Conservation (phyloP, 2,329 filamentous ascomycete species). For the Alternaria sp. region DNA sequence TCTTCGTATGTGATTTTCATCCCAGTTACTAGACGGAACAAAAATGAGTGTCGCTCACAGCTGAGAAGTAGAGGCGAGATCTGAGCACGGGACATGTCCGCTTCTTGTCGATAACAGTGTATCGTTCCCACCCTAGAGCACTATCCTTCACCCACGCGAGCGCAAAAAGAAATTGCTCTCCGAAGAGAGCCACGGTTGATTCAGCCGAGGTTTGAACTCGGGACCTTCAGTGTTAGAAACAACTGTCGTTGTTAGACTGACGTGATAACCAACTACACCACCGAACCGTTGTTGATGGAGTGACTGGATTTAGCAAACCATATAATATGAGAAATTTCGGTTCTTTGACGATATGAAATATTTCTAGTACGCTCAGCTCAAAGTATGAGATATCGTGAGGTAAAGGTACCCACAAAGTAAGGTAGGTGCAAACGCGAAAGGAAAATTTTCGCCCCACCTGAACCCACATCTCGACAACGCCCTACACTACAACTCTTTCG, state of each 20-base stretch:
- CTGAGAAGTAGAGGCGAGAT: neutral
- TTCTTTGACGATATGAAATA: neutral
- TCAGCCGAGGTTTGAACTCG: constrained; percentile 4
- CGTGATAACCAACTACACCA: constrained; percentile 60
- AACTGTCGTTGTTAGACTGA: constrained; percentile 53
- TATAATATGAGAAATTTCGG: neutral
- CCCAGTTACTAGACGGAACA: neutral
- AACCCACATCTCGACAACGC: neutral
- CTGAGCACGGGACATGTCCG: neutral
- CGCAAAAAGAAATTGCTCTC: neutral
- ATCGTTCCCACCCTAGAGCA: neutral
- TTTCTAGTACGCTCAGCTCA: no score
- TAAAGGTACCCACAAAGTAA: neutral
- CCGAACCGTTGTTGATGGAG: constrained; percentile 30
- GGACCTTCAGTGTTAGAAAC: constrained; percentile 5
- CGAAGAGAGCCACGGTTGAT: neutral
- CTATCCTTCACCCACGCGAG: no score
- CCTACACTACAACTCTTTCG: neutral
- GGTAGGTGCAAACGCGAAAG: neutral
- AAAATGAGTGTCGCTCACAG: neutral
- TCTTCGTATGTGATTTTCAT: neutral
- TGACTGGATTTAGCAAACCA: accelerated
- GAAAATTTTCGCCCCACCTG: neutral
- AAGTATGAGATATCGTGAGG: neutral
- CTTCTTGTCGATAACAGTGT: neutral